A percentile compares a stretch with the other conserved stretches of the same genome.
Conservation (phyloP, 1,139 yeast genomes). For the Scheffersomyces parashehatae region DNA sequence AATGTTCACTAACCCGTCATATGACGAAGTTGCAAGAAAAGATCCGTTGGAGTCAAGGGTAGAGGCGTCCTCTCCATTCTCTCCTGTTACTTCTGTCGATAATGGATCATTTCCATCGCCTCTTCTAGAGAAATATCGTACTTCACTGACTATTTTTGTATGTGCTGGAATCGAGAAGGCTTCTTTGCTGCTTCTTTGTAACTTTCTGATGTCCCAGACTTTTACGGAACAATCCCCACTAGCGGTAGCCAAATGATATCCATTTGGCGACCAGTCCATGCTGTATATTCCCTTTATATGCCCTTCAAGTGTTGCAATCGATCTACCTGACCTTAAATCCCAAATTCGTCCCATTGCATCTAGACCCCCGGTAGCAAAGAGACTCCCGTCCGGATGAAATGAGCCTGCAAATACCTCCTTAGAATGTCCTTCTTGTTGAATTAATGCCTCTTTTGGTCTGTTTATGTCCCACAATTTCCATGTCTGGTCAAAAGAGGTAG, state of each 20-base stretch:
- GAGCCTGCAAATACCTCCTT: conserved; percentile 66
- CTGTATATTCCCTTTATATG: conserved; percentile 76
- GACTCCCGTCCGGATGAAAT: conserved; percentile 77
- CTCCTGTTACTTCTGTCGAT: conserved; percentile 26
- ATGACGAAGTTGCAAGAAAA: conserved; percentile 62
- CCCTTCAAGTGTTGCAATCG: conserved; percentile 58
- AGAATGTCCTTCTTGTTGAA: conserved; percentile 83
- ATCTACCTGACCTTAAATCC: conserved; percentile 83
- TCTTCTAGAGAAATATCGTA: conserved; percentile 48
- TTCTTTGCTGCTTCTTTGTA: conserved; percentile 32
- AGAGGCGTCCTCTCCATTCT: conserved; percentile 25
- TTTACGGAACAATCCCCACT: conserved; percentile 81
- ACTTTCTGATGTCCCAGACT: conserved; percentile 79
- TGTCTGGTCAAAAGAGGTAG: conserved; percentile 83
- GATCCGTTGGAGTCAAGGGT: conserved; percentile 38
- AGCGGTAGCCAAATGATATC: conserved; percentile 76
- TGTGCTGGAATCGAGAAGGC: conserved; percentile 72
- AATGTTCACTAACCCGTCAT: conserved; percentile 64
- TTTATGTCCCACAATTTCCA: conserved; percentile 87
- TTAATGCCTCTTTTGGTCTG: conserved; percentile 26
- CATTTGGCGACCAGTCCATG: conserved; percentile 76
- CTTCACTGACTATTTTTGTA: conserved; percentile 67
- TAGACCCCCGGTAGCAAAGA: conserved; percentile 75
- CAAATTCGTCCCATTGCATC: conserved; percentile 77
- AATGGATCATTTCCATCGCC: conserved; percentile 10